Conservation (phyloP, 2,329 filamentous ascomycete species). For the Pyrenophora tritici-repentis region DNA sequence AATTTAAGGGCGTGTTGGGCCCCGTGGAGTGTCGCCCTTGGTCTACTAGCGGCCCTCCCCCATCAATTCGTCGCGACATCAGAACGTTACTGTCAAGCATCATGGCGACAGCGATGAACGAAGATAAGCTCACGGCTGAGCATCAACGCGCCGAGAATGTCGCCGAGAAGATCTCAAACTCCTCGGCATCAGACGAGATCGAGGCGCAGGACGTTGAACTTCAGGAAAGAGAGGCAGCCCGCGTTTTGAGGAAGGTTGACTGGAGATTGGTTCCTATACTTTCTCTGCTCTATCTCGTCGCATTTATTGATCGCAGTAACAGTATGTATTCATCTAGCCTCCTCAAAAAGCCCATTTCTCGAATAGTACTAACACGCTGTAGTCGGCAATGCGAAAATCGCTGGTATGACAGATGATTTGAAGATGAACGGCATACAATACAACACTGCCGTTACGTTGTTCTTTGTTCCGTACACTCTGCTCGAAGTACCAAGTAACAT, state of each 20-base stretch:
- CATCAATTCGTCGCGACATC: background rate
- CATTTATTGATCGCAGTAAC: conserved; percentile 43
- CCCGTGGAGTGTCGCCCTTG: conserved; percentile 3
- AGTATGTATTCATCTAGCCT: conserved; percentile 15
- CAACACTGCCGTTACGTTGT: conserved; percentile 48
- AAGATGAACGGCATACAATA: conserved; percentile 46
- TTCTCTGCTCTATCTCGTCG: conserved; percentile 42
- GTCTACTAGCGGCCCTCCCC: background rate
- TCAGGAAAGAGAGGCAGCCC: conserved; percentile 33
- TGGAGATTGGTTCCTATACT: conserved; percentile 38
- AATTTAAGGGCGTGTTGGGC: conserved; percentile 13
- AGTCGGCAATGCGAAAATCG: conserved; percentile 51
- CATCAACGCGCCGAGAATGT: conserved; percentile 31
- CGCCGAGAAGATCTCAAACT: conserved; percentile 30
- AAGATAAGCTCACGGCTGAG: conserved; percentile 8
- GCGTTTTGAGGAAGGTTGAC: conserved; percentile 45
- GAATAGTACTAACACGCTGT: conserved; percentile 8
- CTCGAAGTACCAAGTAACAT: conserved; percentile 49
- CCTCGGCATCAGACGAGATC: conserved; percentile 25
- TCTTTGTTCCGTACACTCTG: conserved; percentile 49
- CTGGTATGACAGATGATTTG: conserved; percentile 48
- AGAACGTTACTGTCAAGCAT: conserved; percentile 1
- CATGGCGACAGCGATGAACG: conserved; percentile 26
- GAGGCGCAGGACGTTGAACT: conserved; percentile 33
- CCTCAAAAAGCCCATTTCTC: background rate